A percentile compares a stretch with the other conserved stretches of the same genome.
Evolutionary conservation across 306 rosid species (phyloP).

Genomic region (Vigna trinervia): DNA sequence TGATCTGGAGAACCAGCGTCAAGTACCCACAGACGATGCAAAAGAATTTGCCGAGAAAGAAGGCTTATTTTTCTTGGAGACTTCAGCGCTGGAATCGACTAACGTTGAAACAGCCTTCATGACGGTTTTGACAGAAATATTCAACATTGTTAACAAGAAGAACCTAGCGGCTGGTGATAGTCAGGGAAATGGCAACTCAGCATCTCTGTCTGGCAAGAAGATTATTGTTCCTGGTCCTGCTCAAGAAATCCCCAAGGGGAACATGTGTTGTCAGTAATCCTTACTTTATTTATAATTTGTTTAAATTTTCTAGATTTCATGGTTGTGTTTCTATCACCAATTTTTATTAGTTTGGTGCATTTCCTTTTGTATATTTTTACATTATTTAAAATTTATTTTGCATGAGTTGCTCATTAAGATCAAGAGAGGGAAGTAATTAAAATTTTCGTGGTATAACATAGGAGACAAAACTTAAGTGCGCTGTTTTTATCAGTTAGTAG

Average conservation of each 20-base stretch:
- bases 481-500: neutral
- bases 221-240: slow-evolving; percentile 92
- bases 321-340: slow-evolving; percentile 46
- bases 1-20: slow-evolving; percentile 90
- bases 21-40: slow-evolving; percentile 90
- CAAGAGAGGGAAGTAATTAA: slow-evolving; percentile 27
- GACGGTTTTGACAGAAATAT: slow-evolving; percentile 89
- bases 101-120: slow-evolving; percentile 85
- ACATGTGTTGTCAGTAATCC: slow-evolving; percentile 71
- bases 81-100: slow-evolving; percentile 87
- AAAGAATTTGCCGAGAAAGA: slow-evolving; percentile 94
- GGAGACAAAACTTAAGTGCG: neutral
- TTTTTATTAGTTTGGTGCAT: slow-evolving; percentile 58
- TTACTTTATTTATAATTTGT: slow-evolving; percentile 36
- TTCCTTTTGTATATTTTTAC: slow-evolving; percentile 56
- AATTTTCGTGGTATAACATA: slow-evolving; percentile 15
- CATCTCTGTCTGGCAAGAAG: slow-evolving; percentile 82
- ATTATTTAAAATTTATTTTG: slow-evolving; percentile 52
- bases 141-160: slow-evolving; percentile 85
- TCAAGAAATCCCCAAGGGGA: slow-evolving; percentile 83
- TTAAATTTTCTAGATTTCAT: slow-evolving; percentile 45
- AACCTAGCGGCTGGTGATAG: slow-evolving; percentile 69
- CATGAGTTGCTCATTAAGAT: slow-evolving; percentile 46
- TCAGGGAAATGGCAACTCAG: slow-evolving; percentile 73
- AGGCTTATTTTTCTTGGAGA: slow-evolving; percentile 91